A percentile compares a stretch with the other conserved stretches of the same genome.
These are phyloP conservation scores for Tirmania nivea DNA, from an alignment of 495 filamentous ascomycete genomes.

Conservation along the genomic window DNA sequence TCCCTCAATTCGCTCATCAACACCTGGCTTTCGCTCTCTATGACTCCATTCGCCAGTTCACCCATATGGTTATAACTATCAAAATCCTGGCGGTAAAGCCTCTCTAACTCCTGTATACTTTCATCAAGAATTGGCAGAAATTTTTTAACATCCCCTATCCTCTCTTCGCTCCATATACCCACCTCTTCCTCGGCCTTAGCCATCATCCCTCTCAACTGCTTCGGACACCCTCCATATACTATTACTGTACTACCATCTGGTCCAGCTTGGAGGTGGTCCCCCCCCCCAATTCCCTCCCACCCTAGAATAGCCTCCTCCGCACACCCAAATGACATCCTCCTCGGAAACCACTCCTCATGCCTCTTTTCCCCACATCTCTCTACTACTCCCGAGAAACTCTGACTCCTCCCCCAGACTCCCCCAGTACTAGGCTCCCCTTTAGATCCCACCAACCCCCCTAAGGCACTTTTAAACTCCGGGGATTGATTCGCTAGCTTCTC, in stretches of 20 bases:
- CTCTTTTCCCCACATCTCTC: no score
- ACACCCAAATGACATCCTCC: conserved; percentile 67
- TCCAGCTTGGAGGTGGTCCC: not conserved
- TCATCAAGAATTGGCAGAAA: no score
- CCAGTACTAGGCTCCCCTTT: no score
- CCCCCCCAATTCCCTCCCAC: conserved; percentile 25
- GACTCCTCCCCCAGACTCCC: no score
- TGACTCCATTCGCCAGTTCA: conserved; percentile 17
- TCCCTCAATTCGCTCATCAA: conserved; percentile 58
- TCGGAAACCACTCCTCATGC: conserved; percentile 43
- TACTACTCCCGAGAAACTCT: no score
- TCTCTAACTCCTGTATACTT: no score
- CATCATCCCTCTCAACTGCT: not conserved
- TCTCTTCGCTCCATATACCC: not conserved
- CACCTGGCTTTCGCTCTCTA: conserved; percentile 41
- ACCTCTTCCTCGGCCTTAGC: not conserved
- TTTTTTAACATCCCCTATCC: not conserved
- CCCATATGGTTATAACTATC: no score
- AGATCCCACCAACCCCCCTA: no score
- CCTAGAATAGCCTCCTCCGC: conserved; percentile 71
- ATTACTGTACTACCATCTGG: not conserved
- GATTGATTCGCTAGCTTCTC: no score
- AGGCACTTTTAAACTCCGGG: no score
- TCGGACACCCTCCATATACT: no score
- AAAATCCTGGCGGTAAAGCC: no score